Conservation (phyloP, 129 eudicot genomes). For the Mikania micrantha region DNA sequence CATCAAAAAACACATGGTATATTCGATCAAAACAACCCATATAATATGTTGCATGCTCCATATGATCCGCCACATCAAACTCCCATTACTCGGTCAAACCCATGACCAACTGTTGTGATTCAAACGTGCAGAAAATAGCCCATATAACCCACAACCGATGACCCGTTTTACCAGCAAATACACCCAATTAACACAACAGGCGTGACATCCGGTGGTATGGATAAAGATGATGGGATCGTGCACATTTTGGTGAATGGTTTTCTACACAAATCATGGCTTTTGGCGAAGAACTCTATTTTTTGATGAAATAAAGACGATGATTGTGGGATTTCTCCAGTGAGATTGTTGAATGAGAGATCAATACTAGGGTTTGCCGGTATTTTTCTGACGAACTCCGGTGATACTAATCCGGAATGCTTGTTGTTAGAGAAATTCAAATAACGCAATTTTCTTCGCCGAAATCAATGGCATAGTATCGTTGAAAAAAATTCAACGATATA, state of each 20-base stretch:
- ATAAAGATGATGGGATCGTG: constrained; percentile 58
- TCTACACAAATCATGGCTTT: constrained; percentile 75
- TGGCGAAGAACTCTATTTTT: constrained; percentile 51
- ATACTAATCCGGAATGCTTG: constrained; percentile 52
- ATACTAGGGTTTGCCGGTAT: constrained; percentile 45
- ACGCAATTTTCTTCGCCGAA: constrained; percentile 52
- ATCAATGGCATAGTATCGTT: constrained; percentile 60
- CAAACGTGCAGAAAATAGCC: too few species aligned
- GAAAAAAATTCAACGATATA: constrained; percentile 59
- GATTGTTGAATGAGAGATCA: constrained; percentile 74
- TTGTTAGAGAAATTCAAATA: constrained; percentile 76
- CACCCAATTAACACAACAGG: too few species aligned
- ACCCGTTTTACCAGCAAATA: too few species aligned
- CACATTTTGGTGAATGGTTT: constrained; percentile 60
- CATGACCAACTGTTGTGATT: too few species aligned
- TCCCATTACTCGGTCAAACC: too few species aligned
- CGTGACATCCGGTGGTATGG: constrained; percentile 53
- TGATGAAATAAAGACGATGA: constrained; percentile 41
- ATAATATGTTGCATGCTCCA: too few species aligned
- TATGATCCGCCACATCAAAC: too few species aligned
- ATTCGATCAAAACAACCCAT: too few species aligned
- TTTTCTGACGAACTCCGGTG: constrained; percentile 44
- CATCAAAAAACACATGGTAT: too few species aligned
- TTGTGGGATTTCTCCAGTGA: constrained; percentile 74
- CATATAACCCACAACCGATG: too few species aligned